Evolutionary conservation across 2,329 filamentous ascomycete species (phyloP).

Genomic region (Phyllosticta paracitricarpa): DNA sequence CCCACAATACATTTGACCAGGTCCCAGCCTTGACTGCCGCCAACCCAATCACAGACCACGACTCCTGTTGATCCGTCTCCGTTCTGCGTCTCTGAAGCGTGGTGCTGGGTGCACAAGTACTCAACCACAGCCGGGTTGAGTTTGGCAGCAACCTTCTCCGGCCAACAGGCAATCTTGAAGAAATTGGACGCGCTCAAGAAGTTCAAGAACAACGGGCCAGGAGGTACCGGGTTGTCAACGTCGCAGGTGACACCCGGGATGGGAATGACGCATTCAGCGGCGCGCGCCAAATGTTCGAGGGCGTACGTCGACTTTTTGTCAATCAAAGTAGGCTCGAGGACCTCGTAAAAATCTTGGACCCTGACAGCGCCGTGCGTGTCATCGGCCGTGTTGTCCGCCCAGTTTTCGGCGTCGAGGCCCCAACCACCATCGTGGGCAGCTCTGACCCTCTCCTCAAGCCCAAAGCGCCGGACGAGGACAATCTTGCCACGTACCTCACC

Average conservation of each 20-base stretch:
- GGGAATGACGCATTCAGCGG: slow-evolving; percentile 32
- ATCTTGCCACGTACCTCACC: slow-evolving; percentile 73
- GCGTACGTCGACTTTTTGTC: slow-evolving; percentile 68
- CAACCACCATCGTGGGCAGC: slow-evolving; percentile 42
- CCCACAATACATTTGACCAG: slow-evolving; percentile 76
- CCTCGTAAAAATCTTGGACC: slow-evolving; percentile 92
- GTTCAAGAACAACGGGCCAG: slow-evolving; percentile 70
- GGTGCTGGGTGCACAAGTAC: slow-evolving; percentile 47
- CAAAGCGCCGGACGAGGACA: slow-evolving; percentile 74
- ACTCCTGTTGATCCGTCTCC: slow-evolving; percentile 75
- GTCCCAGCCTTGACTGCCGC: slow-evolving; percentile 80
- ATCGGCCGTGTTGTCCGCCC: slow-evolving; percentile 84
- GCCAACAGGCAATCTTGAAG: slow-evolving; percentile 87
- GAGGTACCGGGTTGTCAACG: slow-evolving; percentile 31
- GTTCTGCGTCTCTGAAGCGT: slow-evolving; percentile 19
- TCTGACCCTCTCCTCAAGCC: slow-evolving; percentile 47
- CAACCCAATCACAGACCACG: slow-evolving; percentile 90
- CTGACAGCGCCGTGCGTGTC: slow-evolving; percentile 64
- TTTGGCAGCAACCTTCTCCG: slow-evolving; percentile 78
- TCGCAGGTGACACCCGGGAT: slow-evolving; percentile 33
- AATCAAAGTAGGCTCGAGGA: slow-evolving; percentile 65
- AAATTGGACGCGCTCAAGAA: slow-evolving; percentile 90
- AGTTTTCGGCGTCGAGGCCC: slow-evolving; percentile 52
- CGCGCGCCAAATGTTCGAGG: slow-evolving; percentile 65
- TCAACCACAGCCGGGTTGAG: slow-evolving; percentile 67